Evolutionary conservation across 2,329 filamentous ascomycete genomes (phyloP).

Genomic region (Sporothrix mexicana): DNA sequence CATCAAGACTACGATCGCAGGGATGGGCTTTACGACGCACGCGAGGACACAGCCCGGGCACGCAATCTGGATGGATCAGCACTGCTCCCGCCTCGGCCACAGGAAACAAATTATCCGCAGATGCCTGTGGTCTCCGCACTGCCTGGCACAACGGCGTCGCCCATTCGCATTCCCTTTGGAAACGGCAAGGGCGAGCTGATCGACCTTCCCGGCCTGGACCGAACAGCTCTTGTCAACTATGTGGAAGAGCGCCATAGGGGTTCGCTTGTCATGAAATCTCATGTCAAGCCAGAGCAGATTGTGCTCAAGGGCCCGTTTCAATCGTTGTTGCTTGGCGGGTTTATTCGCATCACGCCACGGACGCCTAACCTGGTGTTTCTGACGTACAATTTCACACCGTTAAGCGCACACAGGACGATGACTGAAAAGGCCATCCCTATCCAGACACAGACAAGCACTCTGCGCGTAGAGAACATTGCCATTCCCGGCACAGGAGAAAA

Average conservation of each 20-base stretch:
- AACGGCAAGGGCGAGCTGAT: constrained; percentile 87
- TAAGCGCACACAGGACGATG: constrained; percentile 75
- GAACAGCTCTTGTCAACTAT: constrained; percentile 73
- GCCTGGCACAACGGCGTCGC: constrained; percentile 92
- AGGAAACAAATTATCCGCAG: constrained; percentile 75
- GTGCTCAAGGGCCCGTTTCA: constrained; percentile 72
- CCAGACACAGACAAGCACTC: constrained; percentile 66
- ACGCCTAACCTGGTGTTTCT: constrained; percentile 70
- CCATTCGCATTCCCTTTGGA: constrained; percentile 90
- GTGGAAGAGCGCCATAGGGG: constrained; percentile 70
- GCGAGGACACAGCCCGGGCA: constrained; percentile 43
- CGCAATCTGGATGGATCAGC: constrained; percentile 50
- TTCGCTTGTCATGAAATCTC: constrained; percentile 77
- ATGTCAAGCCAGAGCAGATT: constrained; percentile 74
- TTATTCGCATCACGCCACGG: constrained; percentile 84
- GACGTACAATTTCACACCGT: constrained; percentile 83
- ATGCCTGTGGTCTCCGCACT: constrained; percentile 88
- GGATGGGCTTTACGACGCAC: constrained; percentile 38
- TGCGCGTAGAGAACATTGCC: constrained; percentile 68
- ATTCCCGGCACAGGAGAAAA: constrained; percentile 61
- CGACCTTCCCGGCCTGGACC: constrained; percentile 84
- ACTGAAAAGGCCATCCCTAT: constrained; percentile 80
- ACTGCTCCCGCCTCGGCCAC: constrained; percentile 77
- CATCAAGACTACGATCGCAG: constrained; percentile 19
- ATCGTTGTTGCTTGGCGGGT: constrained; percentile 81